These are phyloP conservation scores for Bonia amplexicaulis DNA, from an alignment of 176 grass and related monocot genomes.

Conservation along the genomic window DNA sequence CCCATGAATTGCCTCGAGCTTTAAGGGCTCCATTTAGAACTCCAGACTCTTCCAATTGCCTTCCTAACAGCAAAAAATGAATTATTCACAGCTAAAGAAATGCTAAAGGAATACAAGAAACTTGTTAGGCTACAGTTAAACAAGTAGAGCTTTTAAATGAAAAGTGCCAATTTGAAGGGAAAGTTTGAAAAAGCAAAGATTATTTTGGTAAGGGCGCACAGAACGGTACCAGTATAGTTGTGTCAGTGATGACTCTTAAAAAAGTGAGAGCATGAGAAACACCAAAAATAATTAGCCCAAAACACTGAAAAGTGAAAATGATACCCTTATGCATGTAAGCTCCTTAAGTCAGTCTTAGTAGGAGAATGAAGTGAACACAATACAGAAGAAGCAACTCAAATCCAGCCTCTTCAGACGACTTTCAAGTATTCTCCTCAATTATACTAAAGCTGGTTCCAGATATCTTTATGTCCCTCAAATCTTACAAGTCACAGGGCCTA, in stretches of 20 bases:
- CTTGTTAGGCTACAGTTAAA: neutral
- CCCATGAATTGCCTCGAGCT: conserved; percentile 92
- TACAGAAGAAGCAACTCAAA: neutral
- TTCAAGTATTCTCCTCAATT: neutral
- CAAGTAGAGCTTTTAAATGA: neutral
- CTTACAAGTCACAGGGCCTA: neutral
- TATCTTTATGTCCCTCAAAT: neutral
- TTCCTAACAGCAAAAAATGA: conserved; percentile 54
- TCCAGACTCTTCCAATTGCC: conserved; percentile 83
- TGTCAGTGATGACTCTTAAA: neutral
- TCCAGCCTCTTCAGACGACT: neutral
- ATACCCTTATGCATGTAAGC: neutral
- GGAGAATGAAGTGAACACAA: neutral
- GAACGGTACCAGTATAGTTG: neutral
- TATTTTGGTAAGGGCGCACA: neutral
- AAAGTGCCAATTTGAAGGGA: neutral
- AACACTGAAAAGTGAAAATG: neutral
- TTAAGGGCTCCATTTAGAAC: conserved; percentile 79
- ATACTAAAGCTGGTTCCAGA: conserved; percentile 3
- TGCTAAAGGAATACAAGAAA: neutral
- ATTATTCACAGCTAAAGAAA: conserved; percentile 14
- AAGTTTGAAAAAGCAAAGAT: neutral
- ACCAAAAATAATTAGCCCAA: neutral
- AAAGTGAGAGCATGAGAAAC: neutral
- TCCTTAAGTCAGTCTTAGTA: neutral